Evolutionary conservation across 768 basidiomycete species (phyloP).

Genomic region (Mycena crocata): DNA sequence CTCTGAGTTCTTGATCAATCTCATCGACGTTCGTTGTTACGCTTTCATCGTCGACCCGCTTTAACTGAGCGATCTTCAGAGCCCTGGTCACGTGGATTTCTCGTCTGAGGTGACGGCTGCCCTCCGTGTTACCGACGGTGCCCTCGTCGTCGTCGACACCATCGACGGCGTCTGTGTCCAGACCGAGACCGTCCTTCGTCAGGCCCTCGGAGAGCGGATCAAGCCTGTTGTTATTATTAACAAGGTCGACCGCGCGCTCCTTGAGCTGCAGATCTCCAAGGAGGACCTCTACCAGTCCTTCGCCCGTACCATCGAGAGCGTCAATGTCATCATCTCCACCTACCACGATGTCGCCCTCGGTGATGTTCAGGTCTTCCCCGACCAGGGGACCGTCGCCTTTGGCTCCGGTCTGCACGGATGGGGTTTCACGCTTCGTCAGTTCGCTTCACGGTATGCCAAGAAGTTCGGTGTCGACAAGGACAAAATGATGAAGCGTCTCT

Average conservation of each 20-base stretch:
- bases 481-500: slow-evolving; percentile 80
- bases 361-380: slow-evolving; percentile 99
- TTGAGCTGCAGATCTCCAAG: slow-evolving; percentile 97
- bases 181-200: slow-evolving; percentile 98
- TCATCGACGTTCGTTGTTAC: slow-evolving; percentile 79
- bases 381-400: slow-evolving; percentile 98
- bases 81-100: slow-evolving; percentile 99
- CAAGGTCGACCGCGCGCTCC: slow-evolving; percentile 99
- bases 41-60: too few relatives aligned
- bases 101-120: slow-evolving; percentile 99
- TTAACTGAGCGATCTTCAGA: background rate
- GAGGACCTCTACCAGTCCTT: slow-evolving; percentile 98
- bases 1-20: slow-evolving; percentile 98
- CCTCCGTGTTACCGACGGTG: slow-evolving; percentile 99
- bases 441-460: slow-evolving; percentile 93
- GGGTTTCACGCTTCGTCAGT: slow-evolving; percentile 99
- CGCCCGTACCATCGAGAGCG: slow-evolving; percentile 95
- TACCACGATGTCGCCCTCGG: slow-evolving; percentile 96
- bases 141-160: slow-evolving; percentile 99
- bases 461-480: slow-evolving; percentile 99
- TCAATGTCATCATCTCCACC: slow-evolving; percentile 98
- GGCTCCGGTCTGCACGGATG: slow-evolving; percentile 99
- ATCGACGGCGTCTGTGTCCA: slow-evolving; percentile 99
- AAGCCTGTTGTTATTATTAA: slow-evolving; percentile 99
- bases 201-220: slow-evolving; percentile 97